A percentile compares a stretch with the other conserved stretches of the same genome.
These are phyloP conservation scores for Zygoascus hellenicus DNA, from an alignment of 1,139 yeast genomes.

Conservation along the genomic window DNA sequence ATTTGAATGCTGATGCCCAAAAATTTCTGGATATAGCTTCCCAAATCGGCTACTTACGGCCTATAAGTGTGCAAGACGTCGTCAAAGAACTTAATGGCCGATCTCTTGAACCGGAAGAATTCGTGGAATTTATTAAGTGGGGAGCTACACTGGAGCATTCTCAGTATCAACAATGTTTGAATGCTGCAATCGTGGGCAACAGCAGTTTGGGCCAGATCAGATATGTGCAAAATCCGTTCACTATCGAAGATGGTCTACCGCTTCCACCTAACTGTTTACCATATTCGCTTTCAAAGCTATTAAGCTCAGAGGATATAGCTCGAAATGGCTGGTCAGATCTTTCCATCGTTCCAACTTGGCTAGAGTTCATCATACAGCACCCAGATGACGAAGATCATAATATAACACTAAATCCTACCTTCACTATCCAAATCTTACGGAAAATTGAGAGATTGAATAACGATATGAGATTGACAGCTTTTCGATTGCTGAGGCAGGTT, in stretches of 20 bases:
- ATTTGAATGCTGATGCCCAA: conserved; percentile 23
- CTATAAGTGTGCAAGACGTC: conserved; percentile 27
- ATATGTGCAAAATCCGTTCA: conserved; percentile 25
- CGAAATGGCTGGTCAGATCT: conserved; percentile 30
- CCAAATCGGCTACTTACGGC: conserved; percentile 23
- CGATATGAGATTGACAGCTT: conserved; percentile 16
- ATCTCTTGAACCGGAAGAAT: conserved; percentile 21
- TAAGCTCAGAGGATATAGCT: conserved; percentile 19
- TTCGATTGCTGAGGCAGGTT: conserved; percentile 19
- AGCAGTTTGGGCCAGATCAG: conserved; percentile 23
- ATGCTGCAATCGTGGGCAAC: conserved; percentile 14
- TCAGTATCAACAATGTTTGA: conserved; percentile 12
- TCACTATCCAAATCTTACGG: conserved; percentile 28
- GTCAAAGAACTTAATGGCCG: conserved; percentile 27
- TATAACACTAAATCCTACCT: conserved; percentile 23
- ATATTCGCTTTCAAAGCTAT: conserved; percentile 19
- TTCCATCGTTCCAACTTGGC: conserved; percentile 27
- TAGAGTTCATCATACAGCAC: conserved; percentile 20
- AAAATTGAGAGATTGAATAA: conserved; percentile 22
- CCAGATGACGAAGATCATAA: conserved; percentile 19
- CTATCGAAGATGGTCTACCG: conserved; percentile 28
- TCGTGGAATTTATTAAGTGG: conserved; percentile 19
- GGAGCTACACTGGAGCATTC: conserved; percentile 3
- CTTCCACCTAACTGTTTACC: conserved; percentile 34
- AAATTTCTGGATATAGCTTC: conserved; percentile 29